Evolutionary conservation across 257 asterid species (phyloP), one percentile per base, ranked within the genome.

Genomic region (Parsonsia alboflavescens): DNA sequence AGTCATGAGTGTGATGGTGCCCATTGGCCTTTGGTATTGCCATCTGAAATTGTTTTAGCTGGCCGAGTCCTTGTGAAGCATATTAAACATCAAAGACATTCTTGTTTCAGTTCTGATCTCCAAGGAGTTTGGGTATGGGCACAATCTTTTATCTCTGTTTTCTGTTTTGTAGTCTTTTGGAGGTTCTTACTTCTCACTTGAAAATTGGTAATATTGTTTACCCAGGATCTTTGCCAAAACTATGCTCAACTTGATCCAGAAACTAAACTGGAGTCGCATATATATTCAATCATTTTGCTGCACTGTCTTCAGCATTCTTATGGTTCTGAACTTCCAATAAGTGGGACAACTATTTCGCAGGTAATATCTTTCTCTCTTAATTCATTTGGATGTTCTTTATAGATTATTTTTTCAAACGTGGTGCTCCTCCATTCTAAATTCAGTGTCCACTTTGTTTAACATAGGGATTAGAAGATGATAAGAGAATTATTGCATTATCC

Each of bases 21-120:
- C 75, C 90, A 91, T 75, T 91, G 97, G 97, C 87, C 99, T 77
- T 83, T 90, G 59, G 90, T 94, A 82, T 89, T 93, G 79, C 98
- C 98, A 56, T 80, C 93, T 36, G 90, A 88, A 64, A 83, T 93
- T 79, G 91, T 90, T 82, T 86, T 94, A 83, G 93, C 92, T 79
- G 96, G 97, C 79, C 96, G 97, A 77, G 84, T 94, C 74, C 87
- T 94, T 53, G 94, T 81, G 84, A 93, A 85, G 73, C 74, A 81
- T 75, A 76, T 88, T 7, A 84, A 88, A 58, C 81, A 84, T 77
- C 88, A 81, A 72, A 81, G 75, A 74, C 79, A 44, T 63, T 68
- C 82, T 57, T 72, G 80, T 63, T 82, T 58, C 67, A 84, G 72
- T 65, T 80, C 75, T 80, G 81, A 78, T 75, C 72, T 82, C 74